Conservation (phyloP, 2,329 filamentous ascomycete genomes). For the Cytospora piceicola region DNA sequence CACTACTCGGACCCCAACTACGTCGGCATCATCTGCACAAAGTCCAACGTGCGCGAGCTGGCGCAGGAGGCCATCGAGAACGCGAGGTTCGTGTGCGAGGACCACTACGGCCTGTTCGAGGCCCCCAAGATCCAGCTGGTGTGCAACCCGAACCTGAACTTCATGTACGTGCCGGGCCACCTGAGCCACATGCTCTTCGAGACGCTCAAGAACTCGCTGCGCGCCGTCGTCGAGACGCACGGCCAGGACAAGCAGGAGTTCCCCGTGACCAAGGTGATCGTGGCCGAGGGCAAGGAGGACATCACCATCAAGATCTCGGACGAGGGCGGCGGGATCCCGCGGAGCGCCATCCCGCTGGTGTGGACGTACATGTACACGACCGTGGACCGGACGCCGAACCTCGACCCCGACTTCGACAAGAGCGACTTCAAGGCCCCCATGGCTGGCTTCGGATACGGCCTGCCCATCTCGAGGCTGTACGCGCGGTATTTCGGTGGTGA, state of each 20-base stretch:
- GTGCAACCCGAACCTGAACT: conserved; percentile 90
- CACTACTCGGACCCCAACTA: conserved; percentile 89
- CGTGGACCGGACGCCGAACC: conserved; percentile 89
- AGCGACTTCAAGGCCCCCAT: conserved; percentile 99
- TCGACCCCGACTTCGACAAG: conserved; percentile 98
- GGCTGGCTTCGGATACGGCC: conserved; percentile 97
- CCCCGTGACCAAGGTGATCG: conserved; percentile 94
- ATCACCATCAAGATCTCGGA: conserved; percentile 99
- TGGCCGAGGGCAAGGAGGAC: conserved; percentile 96
- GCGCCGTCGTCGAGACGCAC: conserved; percentile 93
- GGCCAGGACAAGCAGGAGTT: conserved; percentile 96
- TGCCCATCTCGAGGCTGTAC: conserved; percentile 92
- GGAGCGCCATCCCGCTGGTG: conserved; percentile 92
- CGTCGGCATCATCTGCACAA: conserved; percentile 98
- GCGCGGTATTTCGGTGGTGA: conserved; percentile 97
- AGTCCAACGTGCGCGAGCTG: conserved; percentile 93
- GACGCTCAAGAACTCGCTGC: conserved; percentile 96
- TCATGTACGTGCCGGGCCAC: conserved; percentile 99
- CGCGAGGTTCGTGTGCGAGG: conserved; percentile 97
- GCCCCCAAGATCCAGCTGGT: conserved; percentile 96
- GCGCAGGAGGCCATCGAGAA: conserved; percentile 98
- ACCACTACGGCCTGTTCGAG: conserved; percentile 97
- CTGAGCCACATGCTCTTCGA: conserved; percentile 99
- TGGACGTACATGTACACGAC: conserved; percentile 99
- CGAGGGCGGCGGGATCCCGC: conserved; percentile 92